Percentiles rank a stretch among this genome's conserved stretches.
Evolutionary conservation across 83 land plant genomes (phyloP).

Genomic region (Larix sibirica): DNA sequence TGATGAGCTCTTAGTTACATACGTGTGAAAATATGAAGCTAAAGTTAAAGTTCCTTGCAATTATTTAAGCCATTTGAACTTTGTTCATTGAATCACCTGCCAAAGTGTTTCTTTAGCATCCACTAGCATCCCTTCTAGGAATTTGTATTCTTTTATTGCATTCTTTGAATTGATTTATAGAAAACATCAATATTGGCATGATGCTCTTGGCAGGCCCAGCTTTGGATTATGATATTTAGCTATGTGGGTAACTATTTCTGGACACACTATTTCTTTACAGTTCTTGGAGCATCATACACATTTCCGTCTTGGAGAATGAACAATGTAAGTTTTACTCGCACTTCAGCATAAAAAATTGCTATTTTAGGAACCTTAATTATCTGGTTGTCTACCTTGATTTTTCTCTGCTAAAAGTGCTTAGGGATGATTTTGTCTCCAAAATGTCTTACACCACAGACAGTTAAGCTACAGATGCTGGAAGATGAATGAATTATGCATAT

Average conservation of each 20-base stretch:
- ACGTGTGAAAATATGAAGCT: no score
- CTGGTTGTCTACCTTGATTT: neutral
- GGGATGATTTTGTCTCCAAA: neutral
- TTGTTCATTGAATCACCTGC: no score
- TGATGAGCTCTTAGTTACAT: no score
- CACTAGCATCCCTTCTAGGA: no score
- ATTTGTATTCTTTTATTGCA: neutral
- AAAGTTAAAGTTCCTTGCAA: no score
- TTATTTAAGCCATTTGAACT: no score
- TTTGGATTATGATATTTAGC: constrained; percentile 91
- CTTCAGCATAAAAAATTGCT: neutral
- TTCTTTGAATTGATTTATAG: neutral
- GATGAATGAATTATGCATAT: neutral
- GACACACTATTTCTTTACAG: constrained; percentile 98
- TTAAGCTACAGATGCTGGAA: neutral
- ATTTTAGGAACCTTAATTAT: neutral
- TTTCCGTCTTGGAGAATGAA: constrained; percentile 97
- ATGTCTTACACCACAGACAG: neutral
- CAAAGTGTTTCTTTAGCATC: no score
- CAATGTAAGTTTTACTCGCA: constrained; percentile 52
- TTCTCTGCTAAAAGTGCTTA: neutral
- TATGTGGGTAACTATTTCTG: constrained; percentile 98
- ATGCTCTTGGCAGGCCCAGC: constrained; percentile 63
- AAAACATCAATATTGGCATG: neutral
- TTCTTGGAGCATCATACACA: constrained; percentile 94